A percentile compares a stretch with the other conserved stretches of the same genome.
These are phyloP conservation scores for Flaveria bidentis DNA, from an alignment of 129 eudicot species.

Conservation along the genomic window DNA sequence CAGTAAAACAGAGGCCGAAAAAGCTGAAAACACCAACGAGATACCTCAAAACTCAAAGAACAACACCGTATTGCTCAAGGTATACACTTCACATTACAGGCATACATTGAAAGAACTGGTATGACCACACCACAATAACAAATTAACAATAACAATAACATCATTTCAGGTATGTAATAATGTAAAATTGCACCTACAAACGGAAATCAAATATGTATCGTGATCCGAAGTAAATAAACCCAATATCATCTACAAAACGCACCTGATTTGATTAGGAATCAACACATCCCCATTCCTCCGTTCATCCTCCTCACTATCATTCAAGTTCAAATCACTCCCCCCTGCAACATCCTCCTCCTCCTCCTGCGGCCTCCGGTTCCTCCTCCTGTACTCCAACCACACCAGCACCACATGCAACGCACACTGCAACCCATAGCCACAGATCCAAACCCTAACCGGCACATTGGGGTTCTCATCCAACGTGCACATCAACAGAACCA, in stretches of 20 bases:
- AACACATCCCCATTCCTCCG: conserved; percentile 35
- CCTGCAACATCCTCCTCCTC: conserved; percentile 25
- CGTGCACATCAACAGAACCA: conserved; percentile 58
- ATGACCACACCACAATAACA: conserved; percentile 2
- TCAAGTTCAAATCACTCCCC: conserved; percentile 12
- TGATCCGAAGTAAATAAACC: too few relatives aligned
- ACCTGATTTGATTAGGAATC: conserved; percentile 49
- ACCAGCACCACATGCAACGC: conserved; percentile 79
- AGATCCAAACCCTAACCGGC: conserved; percentile 92
- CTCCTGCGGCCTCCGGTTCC: conserved; percentile 33
- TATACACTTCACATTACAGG: neutral
- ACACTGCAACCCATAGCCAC: conserved; percentile 84
- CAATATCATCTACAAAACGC: neutral
- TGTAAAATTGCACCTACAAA: neutral
- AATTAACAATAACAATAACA: neutral
- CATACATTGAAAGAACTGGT: neutral
- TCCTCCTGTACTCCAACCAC: conserved; percentile 70
- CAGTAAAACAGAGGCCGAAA: conserved; percentile 2
- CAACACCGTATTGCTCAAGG: neutral
- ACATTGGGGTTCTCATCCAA: conserved; percentile 61
- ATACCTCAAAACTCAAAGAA: neutral
- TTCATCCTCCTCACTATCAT: conserved; percentile 47
- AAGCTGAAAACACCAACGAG: neutral
- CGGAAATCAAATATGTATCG: too few relatives aligned
- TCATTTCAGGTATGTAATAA: neutral